These are phyloP conservation scores for Calcarisporium arbuscula DNA, from an alignment of 2,329 filamentous ascomycete species.

Conservation along the genomic window DNA sequence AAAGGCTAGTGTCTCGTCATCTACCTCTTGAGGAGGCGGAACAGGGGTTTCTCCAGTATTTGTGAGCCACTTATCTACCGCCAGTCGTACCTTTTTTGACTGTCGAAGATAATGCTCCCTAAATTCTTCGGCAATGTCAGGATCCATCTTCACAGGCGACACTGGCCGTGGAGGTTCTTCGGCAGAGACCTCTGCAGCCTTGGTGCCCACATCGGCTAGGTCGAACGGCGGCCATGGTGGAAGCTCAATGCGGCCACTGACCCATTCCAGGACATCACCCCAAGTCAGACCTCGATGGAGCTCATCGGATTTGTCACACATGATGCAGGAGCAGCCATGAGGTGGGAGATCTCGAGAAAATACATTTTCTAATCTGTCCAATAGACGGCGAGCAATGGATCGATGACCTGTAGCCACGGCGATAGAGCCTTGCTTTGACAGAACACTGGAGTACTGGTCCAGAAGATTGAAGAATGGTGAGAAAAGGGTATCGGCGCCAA, in stretches of 20 bases:
- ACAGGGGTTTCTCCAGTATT: conserved; percentile 68
- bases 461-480: conserved; percentile 76
- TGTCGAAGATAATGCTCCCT: conserved; percentile 87
- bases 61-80: conserved; percentile 84
- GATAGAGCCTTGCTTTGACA: conserved; percentile 78
- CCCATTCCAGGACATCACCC: conserved; percentile 91
- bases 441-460: conserved; percentile 77
- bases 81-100: conserved; percentile 85
- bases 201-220: conserved; percentile 55
- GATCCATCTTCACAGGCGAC: conserved; percentile 71
- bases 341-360: conserved; percentile 88
- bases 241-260: conserved; percentile 80
- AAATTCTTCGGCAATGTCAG: conserved; percentile 90
- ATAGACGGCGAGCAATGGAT: conserved; percentile 81
- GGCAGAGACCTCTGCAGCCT: conserved; percentile 56
- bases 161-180: conserved; percentile 50
- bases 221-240: conserved; percentile 87
- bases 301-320: conserved; percentile 62
- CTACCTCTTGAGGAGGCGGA: conserved; percentile 78
- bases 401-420: conserved; percentile 93
- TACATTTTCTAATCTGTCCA: conserved; percentile 88
- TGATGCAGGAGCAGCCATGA: conserved; percentile 77
- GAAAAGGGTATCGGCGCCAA: conserved; percentile 69
- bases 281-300: conserved; percentile 74
- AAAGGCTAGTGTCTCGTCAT: conserved; percentile 90